phyloP scores from a whole-genome alignment of 176 grass and related monocot genomes.

The Carex littledalei region DNA sequence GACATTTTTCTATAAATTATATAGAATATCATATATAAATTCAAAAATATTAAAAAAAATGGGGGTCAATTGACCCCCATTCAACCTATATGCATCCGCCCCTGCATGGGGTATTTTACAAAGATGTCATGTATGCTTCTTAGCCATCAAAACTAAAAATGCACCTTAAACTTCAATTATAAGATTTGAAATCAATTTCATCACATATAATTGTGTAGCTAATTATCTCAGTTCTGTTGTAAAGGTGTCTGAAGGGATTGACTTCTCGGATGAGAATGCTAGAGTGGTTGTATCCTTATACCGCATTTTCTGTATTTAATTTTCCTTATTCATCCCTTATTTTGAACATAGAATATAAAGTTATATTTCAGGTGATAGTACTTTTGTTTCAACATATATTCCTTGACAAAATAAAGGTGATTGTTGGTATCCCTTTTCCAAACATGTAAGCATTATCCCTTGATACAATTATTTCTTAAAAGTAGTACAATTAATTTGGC shows the following conservation, averaged over 20 bases:
- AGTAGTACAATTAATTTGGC: background rate
- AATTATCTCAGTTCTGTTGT: constrained; percentile 27
- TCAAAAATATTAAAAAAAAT: no score
- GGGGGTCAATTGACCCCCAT: no score
- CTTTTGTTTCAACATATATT: constrained; percentile 29
- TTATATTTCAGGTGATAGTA: constrained; percentile 3
- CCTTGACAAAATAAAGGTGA: constrained; percentile 86
- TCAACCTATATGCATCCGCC: no score
- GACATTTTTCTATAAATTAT: no score
- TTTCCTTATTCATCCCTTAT: background rate
- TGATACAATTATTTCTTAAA: background rate
- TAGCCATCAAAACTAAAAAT: background rate
- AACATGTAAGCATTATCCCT: constrained; percentile 63
- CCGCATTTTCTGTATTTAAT: background rate
- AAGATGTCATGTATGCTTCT: background rate
- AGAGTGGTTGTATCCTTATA: constrained; percentile 97
- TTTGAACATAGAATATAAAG: constrained; percentile 2
- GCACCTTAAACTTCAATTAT: background rate
- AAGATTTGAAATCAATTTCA: background rate
- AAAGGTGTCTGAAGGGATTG: constrained; percentile 96
- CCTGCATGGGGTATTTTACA: background rate
- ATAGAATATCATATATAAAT: no score
- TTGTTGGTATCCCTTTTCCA: constrained; percentile 98
- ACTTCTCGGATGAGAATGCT: constrained; percentile 94
- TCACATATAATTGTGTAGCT: constrained; percentile 20